Evolutionary conservation across 352 stramenopile species (phyloP), one percentile per base, ranked within the genome.

Genomic region (Phytophthora constricta): DNA sequence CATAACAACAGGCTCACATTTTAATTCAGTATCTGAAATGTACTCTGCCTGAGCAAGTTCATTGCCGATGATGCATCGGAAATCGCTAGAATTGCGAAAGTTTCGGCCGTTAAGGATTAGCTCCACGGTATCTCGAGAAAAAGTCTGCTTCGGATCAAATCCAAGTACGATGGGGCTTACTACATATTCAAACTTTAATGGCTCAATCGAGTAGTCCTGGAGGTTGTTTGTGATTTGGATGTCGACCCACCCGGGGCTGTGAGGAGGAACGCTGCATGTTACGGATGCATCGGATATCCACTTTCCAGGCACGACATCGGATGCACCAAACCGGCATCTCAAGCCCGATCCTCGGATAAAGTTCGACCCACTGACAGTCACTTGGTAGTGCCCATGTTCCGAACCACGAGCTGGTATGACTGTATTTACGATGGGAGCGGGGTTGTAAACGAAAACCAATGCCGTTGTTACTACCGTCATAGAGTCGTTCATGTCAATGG

Each of bases 181-280:
- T 14, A 86, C 53, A 39, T 82, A 86, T 42, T 88, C 63, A 45
- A 87, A 79, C 14, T 57, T 19, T 11, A 70, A 19, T 17, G 52
- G 25, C 19, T 79, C 58, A 17, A 55, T 19, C 0, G 79, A 86
- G 58, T 82, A 90, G 37, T 88, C 77, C 47, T 86, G 72, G 4
- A 86, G 10, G 16, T 90, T 90, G 66, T 85, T 90, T 0, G 77
- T 81, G 22, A 88, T 74, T 25, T 80, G 72, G 0, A 90, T 52
- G 19, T 67, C 58, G 19, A 86, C 67, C 37, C 63, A 68, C 1
- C 75, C 74, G 7, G 64, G 72, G 8, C 25, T 42, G 13, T 85
- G 70, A 9, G 16, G 33, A 14, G 77, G 74, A 2, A 65, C 65
- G 1, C 63, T 49, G 48, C 81, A 90, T 23, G 59, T 50, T 20